phyloP scores from a whole-genome alignment of 148 eudicot genomes.

The Amaranthus hypochondriacus region DNA sequence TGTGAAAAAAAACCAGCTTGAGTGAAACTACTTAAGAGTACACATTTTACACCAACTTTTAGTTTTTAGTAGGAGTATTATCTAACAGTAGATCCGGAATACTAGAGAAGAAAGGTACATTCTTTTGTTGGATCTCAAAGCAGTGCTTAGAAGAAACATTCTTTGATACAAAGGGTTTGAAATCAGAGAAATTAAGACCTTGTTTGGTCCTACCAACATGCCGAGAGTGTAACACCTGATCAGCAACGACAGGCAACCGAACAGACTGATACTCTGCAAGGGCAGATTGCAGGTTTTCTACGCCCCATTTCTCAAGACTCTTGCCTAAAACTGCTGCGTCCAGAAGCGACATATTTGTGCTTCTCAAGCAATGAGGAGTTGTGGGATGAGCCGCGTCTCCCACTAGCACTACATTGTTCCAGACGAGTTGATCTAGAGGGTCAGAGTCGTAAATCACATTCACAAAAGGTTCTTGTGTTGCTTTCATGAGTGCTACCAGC shows the following conservation, averaged over 20 bases:
- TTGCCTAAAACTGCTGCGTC: conserved; percentile 77
- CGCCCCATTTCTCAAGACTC: conserved; percentile 64
- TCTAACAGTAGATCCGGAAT: conserved; percentile 28
- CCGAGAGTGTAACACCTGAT: conserved; percentile 68
- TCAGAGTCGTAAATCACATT: conserved; percentile 77
- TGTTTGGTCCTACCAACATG: conserved; percentile 70
- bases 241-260: conserved; percentile 48
- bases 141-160: conserved; percentile 44
- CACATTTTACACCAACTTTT: neutral
- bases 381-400: conserved; percentile 96
- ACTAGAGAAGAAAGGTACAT: conserved; percentile 54
- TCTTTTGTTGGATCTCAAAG: conserved; percentile 54
- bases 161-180: conserved; percentile 39
- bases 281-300: conserved; percentile 37
- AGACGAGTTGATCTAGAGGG: conserved; percentile 48
- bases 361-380: conserved; percentile 82
- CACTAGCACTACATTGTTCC: conserved; percentile 67
- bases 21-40: neutral
- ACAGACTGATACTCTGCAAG: conserved; percentile 55
- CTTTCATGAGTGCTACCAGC: conserved; percentile 46
- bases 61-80: neutral
- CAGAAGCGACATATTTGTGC: conserved; percentile 85
- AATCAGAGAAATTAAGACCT: conserved; percentile 46
- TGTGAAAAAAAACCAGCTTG: neutral
- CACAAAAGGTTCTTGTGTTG: conserved; percentile 66